Evolutionary conservation across 495 filamentous ascomycete species (phyloP).

Genomic region (Podospora pseudoanserina): DNA sequence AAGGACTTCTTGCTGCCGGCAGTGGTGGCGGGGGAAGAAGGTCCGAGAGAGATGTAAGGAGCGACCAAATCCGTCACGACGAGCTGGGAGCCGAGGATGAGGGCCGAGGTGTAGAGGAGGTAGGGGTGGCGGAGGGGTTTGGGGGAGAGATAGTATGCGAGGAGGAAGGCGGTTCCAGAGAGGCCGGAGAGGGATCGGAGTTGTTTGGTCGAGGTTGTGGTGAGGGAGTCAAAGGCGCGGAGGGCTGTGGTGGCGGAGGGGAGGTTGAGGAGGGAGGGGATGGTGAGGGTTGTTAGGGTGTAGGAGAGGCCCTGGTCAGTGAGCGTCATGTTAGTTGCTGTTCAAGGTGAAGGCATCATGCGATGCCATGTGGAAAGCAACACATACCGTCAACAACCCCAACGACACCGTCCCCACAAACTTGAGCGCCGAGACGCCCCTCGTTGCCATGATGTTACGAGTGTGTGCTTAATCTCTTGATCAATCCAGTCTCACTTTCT

Average conservation of each 20-base stretch:
- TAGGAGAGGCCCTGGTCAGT: constrained; percentile 72
- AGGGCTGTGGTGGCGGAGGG: constrained; percentile 65
- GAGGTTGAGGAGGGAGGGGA: constrained; percentile 73
- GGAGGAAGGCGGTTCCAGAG: constrained; percentile 59
- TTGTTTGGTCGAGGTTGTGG: constrained; percentile 55
- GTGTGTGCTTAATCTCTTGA: not conserved
- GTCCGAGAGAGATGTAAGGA: constrained; percentile 46
- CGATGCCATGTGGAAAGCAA: constrained; percentile 9
- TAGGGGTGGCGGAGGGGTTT: constrained; percentile 72
- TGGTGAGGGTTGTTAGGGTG: constrained; percentile 64
- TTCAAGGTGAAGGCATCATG: constrained; percentile 5
- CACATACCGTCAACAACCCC: constrained; percentile 76
- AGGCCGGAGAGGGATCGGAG: constrained; percentile 58
- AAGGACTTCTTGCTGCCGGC: not conserved
- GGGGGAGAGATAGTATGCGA: constrained; percentile 72
- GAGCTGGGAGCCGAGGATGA: constrained; percentile 53
- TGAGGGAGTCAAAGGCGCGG: constrained; percentile 60
- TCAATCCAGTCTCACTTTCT: constrained; percentile 14
- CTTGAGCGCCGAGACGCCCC: constrained; percentile 69
- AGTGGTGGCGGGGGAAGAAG: not conserved
- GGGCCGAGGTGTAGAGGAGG: constrained; percentile 70
- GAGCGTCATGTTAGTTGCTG: constrained; percentile 2
- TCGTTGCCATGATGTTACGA: constrained; percentile 57
- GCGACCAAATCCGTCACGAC: constrained; percentile 50
- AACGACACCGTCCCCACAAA: constrained; percentile 87